A percentile compares a stretch with the other conserved stretches of the same genome.
These are phyloP conservation scores for Vanilla planifolia DNA, from an alignment of 106 monocot genomes.

Conservation along the genomic window DNA sequence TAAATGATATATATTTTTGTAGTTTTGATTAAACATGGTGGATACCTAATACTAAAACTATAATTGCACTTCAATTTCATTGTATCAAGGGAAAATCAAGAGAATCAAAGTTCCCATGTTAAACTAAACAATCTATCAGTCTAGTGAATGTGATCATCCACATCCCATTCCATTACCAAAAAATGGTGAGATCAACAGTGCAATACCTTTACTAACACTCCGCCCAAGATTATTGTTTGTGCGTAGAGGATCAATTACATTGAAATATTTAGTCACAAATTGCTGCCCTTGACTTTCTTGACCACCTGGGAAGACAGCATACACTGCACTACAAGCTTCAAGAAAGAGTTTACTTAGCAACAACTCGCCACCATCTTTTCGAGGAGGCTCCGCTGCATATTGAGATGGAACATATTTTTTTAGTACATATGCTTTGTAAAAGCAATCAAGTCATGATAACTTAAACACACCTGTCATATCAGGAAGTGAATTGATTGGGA, in stretches of 20 bases:
- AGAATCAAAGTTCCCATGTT: too few species aligned
- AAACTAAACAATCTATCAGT: too few species aligned
- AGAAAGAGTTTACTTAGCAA: conserved; percentile 45
- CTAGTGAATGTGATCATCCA: too few species aligned
- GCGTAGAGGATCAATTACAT: conserved; percentile 95
- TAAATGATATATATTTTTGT: too few species aligned
- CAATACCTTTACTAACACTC: conserved; percentile 89
- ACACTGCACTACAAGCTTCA: conserved; percentile 44
- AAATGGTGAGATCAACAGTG: background rate
- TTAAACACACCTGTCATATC: conserved; percentile 38
- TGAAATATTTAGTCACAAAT: conserved; percentile 86
- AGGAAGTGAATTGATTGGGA: conserved; percentile 58
- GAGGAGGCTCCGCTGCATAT: conserved; percentile 45
- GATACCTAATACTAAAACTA: too few species aligned
- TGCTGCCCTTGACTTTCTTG: conserved; percentile 59
- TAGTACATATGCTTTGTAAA: conserved; percentile 1
- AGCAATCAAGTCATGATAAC: background rate
- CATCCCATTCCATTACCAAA: too few species aligned
- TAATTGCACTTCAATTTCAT: too few species aligned
- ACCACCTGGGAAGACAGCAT: conserved; percentile 41
- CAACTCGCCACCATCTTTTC: conserved; percentile 44
- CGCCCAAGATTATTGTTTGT: conserved; percentile 92
- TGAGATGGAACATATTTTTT: background rate
- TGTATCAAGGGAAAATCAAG: too few species aligned
- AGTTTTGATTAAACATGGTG: too few species aligned